phyloP scores from a whole-genome alignment of 306 rosid genomes.

The Pueraria montana region DNA sequence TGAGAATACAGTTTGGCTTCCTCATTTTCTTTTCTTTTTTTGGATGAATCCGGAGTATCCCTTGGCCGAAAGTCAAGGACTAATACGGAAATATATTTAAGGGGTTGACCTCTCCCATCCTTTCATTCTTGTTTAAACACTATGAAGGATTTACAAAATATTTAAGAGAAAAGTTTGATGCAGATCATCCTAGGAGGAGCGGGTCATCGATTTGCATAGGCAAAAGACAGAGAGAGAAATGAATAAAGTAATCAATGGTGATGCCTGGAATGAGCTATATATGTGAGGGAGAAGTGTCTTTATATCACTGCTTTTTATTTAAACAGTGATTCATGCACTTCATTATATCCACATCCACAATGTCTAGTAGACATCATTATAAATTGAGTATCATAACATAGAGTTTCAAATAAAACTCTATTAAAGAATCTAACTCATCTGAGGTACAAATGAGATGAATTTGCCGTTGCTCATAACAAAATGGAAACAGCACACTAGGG shows the following conservation, averaged over 20 bases:
- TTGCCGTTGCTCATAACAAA: neutral
- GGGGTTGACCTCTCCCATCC: too few species aligned
- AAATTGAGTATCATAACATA: neutral
- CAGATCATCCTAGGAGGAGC: slow-evolving; percentile 2
- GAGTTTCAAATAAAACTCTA: neutral
- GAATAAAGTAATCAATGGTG: neutral
- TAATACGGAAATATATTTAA: too few species aligned
- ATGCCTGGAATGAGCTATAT: neutral
- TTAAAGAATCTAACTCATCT: neutral
- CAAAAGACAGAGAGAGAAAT: neutral
- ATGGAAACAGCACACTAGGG: neutral
- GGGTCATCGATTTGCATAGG: neutral
- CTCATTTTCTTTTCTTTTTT: neutral
- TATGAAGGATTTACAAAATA: neutral
- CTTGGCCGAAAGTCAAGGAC: too few species aligned
- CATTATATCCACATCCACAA: neutral
- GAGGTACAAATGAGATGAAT: neutral
- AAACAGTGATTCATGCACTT: neutral
- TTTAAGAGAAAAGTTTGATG: slow-evolving; percentile 5
- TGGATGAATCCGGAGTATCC: too few species aligned
- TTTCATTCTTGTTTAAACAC: neutral
- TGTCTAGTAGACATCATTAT: slow-evolving; percentile 25
- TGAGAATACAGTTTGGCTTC: neutral
- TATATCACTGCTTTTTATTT: neutral
- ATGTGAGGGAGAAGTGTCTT: neutral